Conservation (phyloP, 148 eudicot species). For the Rhododendron mucronatum region DNA sequence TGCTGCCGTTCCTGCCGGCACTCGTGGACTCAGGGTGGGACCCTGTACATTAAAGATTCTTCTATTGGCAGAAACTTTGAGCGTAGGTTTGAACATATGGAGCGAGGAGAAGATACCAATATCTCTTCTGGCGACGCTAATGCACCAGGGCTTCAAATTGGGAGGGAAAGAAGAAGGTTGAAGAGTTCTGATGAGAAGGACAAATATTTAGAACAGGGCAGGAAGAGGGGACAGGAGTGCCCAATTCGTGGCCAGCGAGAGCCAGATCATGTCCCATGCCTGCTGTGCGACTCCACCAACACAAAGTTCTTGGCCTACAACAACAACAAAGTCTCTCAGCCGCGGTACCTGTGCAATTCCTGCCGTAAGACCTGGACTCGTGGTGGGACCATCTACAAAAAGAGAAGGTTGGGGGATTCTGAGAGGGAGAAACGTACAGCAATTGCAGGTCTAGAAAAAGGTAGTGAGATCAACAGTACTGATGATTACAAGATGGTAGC, state of each 20-base stretch:
- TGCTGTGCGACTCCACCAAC: neutral
- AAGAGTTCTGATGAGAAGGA: conserved; percentile 5
- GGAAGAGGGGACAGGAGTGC: neutral
- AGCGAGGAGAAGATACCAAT: conserved; percentile 15
- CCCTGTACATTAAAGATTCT: conserved; percentile 6
- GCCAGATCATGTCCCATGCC: neutral
- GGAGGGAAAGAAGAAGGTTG: conserved; percentile 14
- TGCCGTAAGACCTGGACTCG: neutral
- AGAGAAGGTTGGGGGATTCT: conserved; percentile 5
- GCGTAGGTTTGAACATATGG: conserved; percentile 14
- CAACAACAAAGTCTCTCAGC: neutral
- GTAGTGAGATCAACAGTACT: neutral
- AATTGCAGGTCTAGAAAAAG: neutral
- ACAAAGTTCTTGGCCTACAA: neutral
- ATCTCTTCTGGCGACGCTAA: conserved; percentile 1
- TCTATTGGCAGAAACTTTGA: neutral
- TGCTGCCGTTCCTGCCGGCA: neutral
- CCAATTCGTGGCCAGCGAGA: neutral
- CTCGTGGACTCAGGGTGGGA: neutral
- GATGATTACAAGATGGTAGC: neutral
- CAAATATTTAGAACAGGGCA: neutral
- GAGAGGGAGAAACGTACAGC: neutral
- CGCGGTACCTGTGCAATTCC: neutral
- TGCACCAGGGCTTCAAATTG: neutral
- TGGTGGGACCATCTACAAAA: neutral